These are phyloP conservation scores for Trichoderma atroviride DNA, from an alignment of 2,329 filamentous ascomycete genomes.

Conservation along the genomic window DNA sequence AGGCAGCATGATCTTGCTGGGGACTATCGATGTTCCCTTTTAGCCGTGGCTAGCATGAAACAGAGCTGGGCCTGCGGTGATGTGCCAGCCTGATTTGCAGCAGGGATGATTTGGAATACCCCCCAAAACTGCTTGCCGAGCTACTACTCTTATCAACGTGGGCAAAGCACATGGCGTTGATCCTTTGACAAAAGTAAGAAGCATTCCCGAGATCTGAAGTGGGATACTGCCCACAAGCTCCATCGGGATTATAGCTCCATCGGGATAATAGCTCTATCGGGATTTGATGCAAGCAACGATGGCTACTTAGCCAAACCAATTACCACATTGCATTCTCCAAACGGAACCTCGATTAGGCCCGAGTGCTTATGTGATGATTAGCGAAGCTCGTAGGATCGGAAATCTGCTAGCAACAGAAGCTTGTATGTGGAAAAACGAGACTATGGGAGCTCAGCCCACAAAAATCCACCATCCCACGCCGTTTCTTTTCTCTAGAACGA, in stretches of 20 bases:
- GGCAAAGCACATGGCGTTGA: too few relatives aligned
- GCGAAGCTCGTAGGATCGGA: not conserved
- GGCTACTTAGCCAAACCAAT: not conserved
- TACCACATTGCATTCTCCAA: not conserved
- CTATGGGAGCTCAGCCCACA: not conserved
- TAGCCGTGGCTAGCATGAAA: not conserved
- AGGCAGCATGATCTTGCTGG: not conserved
- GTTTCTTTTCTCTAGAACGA: not conserved
- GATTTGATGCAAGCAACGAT: not conserved
- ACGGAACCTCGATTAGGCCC: not conserved
- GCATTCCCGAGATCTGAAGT: too few relatives aligned
- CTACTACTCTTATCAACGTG: too few relatives aligned
- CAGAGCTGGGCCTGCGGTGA: not conserved
- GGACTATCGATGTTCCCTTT: not conserved
- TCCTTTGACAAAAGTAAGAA: too few relatives aligned
- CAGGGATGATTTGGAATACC: too few relatives aligned
- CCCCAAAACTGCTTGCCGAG: too few relatives aligned
- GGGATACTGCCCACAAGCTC: not conserved
- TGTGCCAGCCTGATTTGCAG: too few relatives aligned
- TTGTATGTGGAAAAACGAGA: not conserved
- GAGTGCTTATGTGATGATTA: slow-evolving; percentile 5
- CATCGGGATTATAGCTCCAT: not conserved
- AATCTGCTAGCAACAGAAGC: not conserved
- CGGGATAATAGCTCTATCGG: not conserved
- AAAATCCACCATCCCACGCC: not conserved